Conservation (phyloP, 306 rosid species). For the Macrotyloma uniflorum region DNA sequence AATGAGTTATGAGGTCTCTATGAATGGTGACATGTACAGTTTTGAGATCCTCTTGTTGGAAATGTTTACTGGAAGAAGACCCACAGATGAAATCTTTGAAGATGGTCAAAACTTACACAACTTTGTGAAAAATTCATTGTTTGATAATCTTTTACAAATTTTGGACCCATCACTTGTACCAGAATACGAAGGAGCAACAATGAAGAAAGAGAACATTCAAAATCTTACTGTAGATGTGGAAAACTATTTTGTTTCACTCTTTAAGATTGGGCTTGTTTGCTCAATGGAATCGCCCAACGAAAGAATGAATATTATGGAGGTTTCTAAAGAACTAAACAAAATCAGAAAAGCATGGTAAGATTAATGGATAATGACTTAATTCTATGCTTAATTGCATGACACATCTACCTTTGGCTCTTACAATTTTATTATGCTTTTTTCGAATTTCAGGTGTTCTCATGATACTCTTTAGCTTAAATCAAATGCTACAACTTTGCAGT, state of each 20-base stretch:
- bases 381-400: neutral
- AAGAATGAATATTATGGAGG: neutral
- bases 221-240: neutral
- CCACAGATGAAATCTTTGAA: neutral
- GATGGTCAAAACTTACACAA: neutral
- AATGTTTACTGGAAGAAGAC: neutral
- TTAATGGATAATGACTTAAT: neutral
- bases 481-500: too few species aligned
- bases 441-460: too few species aligned
- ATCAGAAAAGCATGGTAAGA: neutral
- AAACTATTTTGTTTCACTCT: neutral
- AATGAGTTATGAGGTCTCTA: neutral
- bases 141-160: neutral
- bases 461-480: too few species aligned
- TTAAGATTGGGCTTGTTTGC: neutral
- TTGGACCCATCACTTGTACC: neutral
- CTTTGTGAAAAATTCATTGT: neutral
- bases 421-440: too few species aligned
- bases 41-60: neutral
- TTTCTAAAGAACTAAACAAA: neutral
- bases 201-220: neutral
- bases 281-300: neutral
- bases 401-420: too few species aligned
- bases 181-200: neutral
- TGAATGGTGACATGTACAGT: neutral